Percentiles rank a stretch among this genome's conserved stretches.
Conservation (phyloP, 805 yeast species). For the Candida insectalens region DNA sequence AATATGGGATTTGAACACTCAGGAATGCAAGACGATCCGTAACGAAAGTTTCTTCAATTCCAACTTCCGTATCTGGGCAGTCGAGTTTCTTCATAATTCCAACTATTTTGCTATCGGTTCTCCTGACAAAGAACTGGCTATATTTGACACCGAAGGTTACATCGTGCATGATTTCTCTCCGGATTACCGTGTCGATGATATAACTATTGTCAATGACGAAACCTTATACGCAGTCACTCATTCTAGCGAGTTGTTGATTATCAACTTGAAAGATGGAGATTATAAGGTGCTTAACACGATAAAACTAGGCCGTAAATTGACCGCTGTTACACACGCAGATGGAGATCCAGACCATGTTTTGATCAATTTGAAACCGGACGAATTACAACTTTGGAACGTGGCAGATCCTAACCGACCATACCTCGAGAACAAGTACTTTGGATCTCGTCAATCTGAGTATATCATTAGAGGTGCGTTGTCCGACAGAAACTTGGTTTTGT, state of each 20-base stretch:
- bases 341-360: slow-evolving; percentile 42
- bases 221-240: slow-evolving; percentile 53
- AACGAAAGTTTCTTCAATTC: slow-evolving; percentile 13
- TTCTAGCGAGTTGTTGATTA: slow-evolving; percentile 52
- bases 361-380: slow-evolving; percentile 64
- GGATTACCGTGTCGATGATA: slow-evolving; percentile 48
- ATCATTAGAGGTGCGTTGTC: slow-evolving; percentile 76
- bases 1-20: slow-evolving; percentile 23
- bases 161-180: slow-evolving; percentile 15
- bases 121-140: slow-evolving; percentile 56
- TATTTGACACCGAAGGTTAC: slow-evolving; percentile 31
- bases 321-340: slow-evolving; percentile 52
- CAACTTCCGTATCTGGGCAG: slow-evolving; percentile 35
- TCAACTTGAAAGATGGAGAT: slow-evolving; percentile 31
- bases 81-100: slow-evolving; percentile 52
- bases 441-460: slow-evolving; percentile 61
- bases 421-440: slow-evolving; percentile 54
- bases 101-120: slow-evolving; percentile 58
- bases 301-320: slow-evolving; percentile 46
- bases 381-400: slow-evolving; percentile 76
- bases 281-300: slow-evolving; percentile 26
- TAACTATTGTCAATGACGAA: slow-evolving; percentile 59
- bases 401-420: slow-evolving; percentile 32
- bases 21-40: neutral
- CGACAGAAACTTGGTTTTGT: slow-evolving; percentile 58